Percentiles rank a stretch among this genome's conserved stretches.
Conservation (phyloP, 2,329 filamentous ascomycete species). For the Verticillium alfalfae region DNA sequence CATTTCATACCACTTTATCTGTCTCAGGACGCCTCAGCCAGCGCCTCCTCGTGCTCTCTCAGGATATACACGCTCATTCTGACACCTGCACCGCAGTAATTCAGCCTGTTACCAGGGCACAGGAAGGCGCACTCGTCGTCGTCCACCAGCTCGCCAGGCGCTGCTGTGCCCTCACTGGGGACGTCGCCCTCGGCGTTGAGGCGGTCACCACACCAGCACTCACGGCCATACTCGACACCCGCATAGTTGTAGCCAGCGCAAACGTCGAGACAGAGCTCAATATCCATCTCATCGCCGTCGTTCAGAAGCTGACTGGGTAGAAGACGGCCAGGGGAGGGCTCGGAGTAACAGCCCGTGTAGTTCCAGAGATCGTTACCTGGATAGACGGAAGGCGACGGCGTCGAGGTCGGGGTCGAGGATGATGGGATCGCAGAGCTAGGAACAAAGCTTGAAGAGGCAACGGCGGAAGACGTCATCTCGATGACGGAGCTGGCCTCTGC, state of each 20-base stretch:
- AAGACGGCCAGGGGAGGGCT: conserved; percentile 25
- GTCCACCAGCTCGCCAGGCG: conserved; percentile 10
- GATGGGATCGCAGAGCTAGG: background rate
- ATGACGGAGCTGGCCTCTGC: background rate
- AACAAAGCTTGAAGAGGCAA: background rate
- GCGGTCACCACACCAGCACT: conserved; percentile 14
- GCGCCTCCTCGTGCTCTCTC: background rate
- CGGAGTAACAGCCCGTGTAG: conserved; percentile 26
- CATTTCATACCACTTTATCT: background rate
- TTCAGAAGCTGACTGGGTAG: conserved; percentile 22
- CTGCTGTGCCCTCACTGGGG: background rate
- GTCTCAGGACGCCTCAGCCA: background rate
- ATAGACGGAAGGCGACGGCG: conserved; percentile 18
- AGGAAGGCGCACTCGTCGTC: conserved; percentile 9
- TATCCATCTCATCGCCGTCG: conserved; percentile 14
- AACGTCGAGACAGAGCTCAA: conserved; percentile 9
- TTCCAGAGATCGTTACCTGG: conserved; percentile 29
- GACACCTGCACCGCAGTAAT: conserved; percentile 13
- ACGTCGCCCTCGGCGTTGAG: conserved; percentile 17
- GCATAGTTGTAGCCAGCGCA: conserved; percentile 12
- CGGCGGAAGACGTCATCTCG: background rate
- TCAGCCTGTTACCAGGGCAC: conserved; percentile 8
- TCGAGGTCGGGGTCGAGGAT: conserved; percentile 5
- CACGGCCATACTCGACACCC: conserved; percentile 13
- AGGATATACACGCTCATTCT: conserved; percentile 25